Base-by-base conservation (phyloP, 495 filamentous ascomycete genomes). In the Xylaria bambusicola region DNA sequence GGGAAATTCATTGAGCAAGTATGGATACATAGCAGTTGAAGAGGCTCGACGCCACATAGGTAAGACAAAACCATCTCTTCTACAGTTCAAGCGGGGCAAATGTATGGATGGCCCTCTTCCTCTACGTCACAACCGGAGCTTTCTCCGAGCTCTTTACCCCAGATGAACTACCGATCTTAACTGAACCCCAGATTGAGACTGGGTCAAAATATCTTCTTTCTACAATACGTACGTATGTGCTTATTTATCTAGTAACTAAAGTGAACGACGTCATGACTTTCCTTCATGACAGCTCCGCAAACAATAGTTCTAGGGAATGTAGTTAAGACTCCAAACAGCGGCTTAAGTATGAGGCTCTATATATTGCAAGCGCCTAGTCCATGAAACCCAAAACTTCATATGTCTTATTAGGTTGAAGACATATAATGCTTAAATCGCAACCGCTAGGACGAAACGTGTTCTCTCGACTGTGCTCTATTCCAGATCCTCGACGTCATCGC, bases 401-500 rank as follows among this genome's bases (percentile, higher is more conserved):
- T 10, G 15, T 29, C 6, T 12, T 17, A 42, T 20, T 10, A 5
- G 6, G 55, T 61, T 55, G n/a, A n/a, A n/a, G n/a, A n/a, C n/a
- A 49, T 56, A 66, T 68, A 63, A 20, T 63, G 29, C 29, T 33
- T 13, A 56, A 59, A 54, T 42, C 50, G 33, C 58, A 26, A 24
- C 20, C 27, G 18, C 17, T 60, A 1, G 18, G 15, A 47, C 41
- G 17, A 10, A 45, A n/a, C 3, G 13, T n/a, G 41, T 24, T 35
- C 12, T 13, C 29, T 8, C n/a, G 29, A 24, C 8, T 35, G 41
- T 35, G 18, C 17, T 36, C 17, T 36, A 17, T 38, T 6, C 1
- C 26, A 29, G 56, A 51, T 62, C 60, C 60, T 40, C 54, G 58
- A 67, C 67, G 67, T 70, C 67, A 67, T 65, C 44, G 54, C 33